Evolutionary conservation across 1,284 basidiomycete species (phyloP).

Genomic region (Leccinum fallax): DNA sequence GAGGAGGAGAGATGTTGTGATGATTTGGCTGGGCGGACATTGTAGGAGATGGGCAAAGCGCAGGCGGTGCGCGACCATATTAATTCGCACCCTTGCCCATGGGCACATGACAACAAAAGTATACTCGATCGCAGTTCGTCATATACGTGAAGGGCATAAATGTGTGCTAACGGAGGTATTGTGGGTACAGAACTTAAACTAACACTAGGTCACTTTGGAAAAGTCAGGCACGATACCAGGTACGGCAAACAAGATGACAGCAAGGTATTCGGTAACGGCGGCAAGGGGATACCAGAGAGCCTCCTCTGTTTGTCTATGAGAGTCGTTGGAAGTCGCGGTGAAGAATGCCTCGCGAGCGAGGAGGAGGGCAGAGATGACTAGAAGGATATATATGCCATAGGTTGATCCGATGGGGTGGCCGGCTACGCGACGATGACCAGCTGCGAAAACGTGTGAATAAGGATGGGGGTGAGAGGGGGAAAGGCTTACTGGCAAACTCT

Average conservation of each 20-base stretch:
- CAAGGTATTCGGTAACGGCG: constrained; percentile 47
- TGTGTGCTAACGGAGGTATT: constrained; percentile 9
- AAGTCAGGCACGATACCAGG: constrained; percentile 45
- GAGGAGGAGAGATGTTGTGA: constrained; percentile 36
- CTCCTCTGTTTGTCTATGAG: constrained; percentile 39
- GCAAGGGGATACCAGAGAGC: constrained; percentile 54
- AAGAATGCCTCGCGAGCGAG: constrained; percentile 46
- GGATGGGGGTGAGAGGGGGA: background rate
- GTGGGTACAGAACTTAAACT: background rate
- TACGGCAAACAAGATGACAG: constrained; percentile 40
- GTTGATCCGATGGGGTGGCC: constrained; percentile 27
- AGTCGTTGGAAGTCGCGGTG: constrained; percentile 37
- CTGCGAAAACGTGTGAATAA: constrained; percentile 7
- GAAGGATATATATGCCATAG: constrained; percentile 40
- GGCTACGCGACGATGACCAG: constrained; percentile 20
- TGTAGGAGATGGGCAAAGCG: background rate
- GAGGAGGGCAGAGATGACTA: constrained; percentile 41
- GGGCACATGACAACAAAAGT: constrained; percentile 23
- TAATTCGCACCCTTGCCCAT: constrained; percentile 28
- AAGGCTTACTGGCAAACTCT: constrained; percentile 23
- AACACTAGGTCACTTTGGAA: constrained; percentile 2
- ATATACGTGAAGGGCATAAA: background rate
- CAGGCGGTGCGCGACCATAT: background rate
- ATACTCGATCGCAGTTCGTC: constrained; percentile 5
- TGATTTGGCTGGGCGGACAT: constrained; percentile 30